phyloP scores from a whole-genome alignment of 148 eudicot genomes.

The Silene uniflora region DNA sequence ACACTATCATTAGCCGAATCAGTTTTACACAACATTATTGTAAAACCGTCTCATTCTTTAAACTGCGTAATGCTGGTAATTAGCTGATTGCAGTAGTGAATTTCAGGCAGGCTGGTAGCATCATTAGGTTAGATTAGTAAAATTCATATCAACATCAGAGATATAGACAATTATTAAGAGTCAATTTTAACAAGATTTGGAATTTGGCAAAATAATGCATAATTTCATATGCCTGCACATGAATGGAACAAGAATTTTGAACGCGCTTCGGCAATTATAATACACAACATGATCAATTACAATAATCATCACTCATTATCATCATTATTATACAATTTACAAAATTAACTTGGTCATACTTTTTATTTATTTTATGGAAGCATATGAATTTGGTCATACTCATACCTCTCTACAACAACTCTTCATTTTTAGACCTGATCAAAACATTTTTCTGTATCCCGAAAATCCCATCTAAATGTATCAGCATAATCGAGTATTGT shows the following conservation, averaged over 20 bases:
- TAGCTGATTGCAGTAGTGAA: no score
- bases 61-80: no score
- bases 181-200: no score
- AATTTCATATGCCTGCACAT: not conserved
- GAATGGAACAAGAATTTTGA: not conserved
- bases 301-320: slow-evolving; percentile 1
- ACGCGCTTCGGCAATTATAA: not conserved
- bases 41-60: no score
- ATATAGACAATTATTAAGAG: no score
- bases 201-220: not conserved
- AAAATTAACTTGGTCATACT: not conserved
- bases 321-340: not conserved
- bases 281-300: not conserved
- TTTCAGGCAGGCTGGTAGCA: no score
- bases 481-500: not conserved
- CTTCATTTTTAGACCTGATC: slow-evolving; percentile 7
- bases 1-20: no score
- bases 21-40: no score
- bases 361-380: not conserved
- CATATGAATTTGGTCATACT: not conserved
- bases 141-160: no score
- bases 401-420: not conserved
- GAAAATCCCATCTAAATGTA: not conserved
- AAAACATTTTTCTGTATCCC: not conserved
- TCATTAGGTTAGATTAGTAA: no score